phyloP scores from a whole-genome alignment of 148 eudicot genomes.

The Polygonum aviculare region DNA sequence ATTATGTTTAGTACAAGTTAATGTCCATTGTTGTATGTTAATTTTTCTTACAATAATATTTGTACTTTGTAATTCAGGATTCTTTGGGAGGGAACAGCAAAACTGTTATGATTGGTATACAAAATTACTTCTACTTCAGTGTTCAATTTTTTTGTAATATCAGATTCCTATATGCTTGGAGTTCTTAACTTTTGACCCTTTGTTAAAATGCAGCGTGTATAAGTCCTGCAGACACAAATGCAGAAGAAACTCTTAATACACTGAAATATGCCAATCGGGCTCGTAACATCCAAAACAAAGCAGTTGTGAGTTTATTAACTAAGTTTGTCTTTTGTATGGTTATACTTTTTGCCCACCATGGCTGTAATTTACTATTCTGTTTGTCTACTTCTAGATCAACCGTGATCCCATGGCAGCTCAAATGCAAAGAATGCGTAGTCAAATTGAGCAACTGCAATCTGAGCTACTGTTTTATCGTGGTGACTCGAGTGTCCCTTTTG shows the following conservation, averaged over 20 bases:
- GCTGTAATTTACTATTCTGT: not conserved
- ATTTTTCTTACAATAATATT: not conserved
- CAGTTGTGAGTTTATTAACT: slow-evolving; percentile 51
- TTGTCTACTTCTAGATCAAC: slow-evolving; percentile 46
- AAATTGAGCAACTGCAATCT: slow-evolving; percentile 88
- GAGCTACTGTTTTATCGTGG: slow-evolving; percentile 80
- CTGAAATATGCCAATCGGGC: slow-evolving; percentile 98
- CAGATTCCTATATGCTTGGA: not conserved
- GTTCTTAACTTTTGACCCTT: not conserved
- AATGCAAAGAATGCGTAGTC: slow-evolving; percentile 84
- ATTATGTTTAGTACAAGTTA: not conserved
- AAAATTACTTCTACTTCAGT: not conserved
- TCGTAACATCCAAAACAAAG: slow-evolving; percentile 96
- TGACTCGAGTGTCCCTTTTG: slow-evolving; percentile 63
- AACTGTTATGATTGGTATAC: slow-evolving; percentile 92
- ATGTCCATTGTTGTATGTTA: not conserved
- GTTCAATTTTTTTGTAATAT: not conserved
- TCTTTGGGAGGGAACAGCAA: slow-evolving; percentile 97
- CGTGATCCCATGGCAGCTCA: slow-evolving; percentile 92
- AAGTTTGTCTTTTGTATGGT: not conserved
- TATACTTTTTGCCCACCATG: not conserved
- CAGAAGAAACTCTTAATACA: slow-evolving; percentile 94
- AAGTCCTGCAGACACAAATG: slow-evolving; percentile 96
- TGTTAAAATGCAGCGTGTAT: slow-evolving; percentile 57
- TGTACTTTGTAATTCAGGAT: slow-evolving; percentile 46